Conservation (phyloP, 78 protist species). For the Blattamonas nauphoetae region DNA sequence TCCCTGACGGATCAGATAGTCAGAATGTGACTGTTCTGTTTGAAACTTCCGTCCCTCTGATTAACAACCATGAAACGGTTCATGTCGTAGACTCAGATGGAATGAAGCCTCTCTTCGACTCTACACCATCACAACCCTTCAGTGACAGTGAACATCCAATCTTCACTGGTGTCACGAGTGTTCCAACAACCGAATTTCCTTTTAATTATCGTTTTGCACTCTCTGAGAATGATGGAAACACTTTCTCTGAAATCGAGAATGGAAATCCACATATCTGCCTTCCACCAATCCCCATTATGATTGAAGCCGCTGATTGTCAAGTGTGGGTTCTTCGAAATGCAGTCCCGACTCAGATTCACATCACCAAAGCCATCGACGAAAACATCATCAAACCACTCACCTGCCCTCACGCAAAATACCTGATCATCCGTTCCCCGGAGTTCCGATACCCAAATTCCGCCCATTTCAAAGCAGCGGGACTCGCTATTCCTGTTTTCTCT, state of each 20-base stretch:
- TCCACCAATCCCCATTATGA: background rate
- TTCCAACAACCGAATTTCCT: background rate
- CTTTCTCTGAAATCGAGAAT: background rate
- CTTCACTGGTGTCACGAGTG: background rate
- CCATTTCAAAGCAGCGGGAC: constrained; percentile 20
- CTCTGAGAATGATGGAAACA: background rate
- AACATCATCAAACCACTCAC: background rate
- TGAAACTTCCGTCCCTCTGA: background rate
- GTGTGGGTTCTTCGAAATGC: background rate
- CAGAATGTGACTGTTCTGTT: background rate
- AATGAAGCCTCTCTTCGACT: background rate
- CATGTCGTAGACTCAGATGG: background rate
- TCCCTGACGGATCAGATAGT: background rate
- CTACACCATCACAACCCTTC: background rate
- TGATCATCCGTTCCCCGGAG: background rate
- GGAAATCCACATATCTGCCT: background rate
- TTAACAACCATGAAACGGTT: background rate
- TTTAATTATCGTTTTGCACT: background rate
- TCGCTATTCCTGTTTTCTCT: constrained; percentile 32
- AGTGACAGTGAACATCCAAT: background rate
- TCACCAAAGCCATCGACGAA: background rate
- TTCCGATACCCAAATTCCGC: constrained; percentile 3
- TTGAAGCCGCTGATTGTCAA: background rate
- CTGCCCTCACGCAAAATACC: background rate
- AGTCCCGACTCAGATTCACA: background rate